Conservation (phyloP, 108 stramenopile genomes). For the Poteriospumella lacustris region DNA sequence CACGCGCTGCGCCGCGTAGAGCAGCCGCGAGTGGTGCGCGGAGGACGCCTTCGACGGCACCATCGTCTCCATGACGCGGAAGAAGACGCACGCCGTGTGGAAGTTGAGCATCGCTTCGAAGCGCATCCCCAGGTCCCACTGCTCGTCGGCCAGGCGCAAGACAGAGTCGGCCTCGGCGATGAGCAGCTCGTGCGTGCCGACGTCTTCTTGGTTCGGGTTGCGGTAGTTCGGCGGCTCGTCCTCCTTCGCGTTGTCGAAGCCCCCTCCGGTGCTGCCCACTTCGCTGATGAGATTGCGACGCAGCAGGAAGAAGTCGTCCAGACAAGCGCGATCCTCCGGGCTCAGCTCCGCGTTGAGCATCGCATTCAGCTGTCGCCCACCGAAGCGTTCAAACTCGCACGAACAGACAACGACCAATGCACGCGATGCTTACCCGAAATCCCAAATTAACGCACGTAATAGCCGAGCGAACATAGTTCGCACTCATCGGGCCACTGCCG, state of each 20-base stretch:
- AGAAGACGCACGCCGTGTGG: conserved; percentile 28
- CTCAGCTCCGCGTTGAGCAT: background rate
- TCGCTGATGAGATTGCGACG: background rate
- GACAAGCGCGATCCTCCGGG: background rate
- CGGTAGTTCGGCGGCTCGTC: background rate
- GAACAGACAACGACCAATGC: background rate
- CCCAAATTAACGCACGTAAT: background rate
- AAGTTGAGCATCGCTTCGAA: conserved; percentile 22
- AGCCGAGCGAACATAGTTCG: background rate
- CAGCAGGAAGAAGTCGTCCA: background rate
- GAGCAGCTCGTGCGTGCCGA: conserved; percentile 15
- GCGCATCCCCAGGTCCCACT: background rate
- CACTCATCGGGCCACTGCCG: background rate
- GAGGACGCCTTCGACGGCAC: background rate
- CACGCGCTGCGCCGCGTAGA: conserved; percentile 4
- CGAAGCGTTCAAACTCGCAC: too few species aligned
- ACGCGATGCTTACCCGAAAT: background rate
- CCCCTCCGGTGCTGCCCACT: background rate
- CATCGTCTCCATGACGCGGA: conserved; percentile 25
- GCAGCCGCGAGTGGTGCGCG: background rate
- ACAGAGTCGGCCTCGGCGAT: conserved; percentile 11
- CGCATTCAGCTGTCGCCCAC: conserved; percentile 16
- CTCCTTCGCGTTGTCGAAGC: background rate
- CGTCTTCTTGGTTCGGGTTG: background rate
- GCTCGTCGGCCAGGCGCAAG: conserved; percentile 13